A percentile compares a stretch with the other conserved stretches of the same genome.
These are phyloP conservation scores for Platismatia glauca DNA, from an alignment of 495 filamentous ascomycete species.

Conservation along the genomic window DNA sequence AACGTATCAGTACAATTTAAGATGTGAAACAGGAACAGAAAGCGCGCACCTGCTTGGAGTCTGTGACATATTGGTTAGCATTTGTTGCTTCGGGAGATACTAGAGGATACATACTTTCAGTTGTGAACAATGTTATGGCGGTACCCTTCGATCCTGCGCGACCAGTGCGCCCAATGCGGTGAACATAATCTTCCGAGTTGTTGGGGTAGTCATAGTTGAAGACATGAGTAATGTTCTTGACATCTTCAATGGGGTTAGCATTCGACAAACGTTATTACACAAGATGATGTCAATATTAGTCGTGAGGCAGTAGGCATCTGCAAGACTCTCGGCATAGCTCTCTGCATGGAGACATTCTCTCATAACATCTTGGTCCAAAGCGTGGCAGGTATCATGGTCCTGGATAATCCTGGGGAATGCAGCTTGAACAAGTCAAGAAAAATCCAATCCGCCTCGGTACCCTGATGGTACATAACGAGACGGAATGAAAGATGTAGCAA, in stretches of 20 bases:
- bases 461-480: conserved; percentile 59
- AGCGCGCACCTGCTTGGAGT: conserved; percentile 62
- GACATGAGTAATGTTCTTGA: conserved; percentile 99
- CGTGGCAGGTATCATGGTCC: conserved; percentile 62
- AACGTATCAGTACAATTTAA: neutral
- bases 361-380: conserved; percentile 40
- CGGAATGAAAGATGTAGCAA: conserved; percentile 63
- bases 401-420: conserved; percentile 57
- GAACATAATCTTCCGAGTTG: conserved; percentile 99
- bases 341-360: conserved; percentile 48
- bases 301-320: conserved; percentile 53
- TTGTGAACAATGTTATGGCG: conserved; percentile 92
- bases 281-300: conserved; percentile 27
- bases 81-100: conserved; percentile 8
- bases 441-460: conserved; percentile 69
- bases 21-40: neutral
- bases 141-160: conserved; percentile 83
- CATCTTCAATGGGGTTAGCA: conserved; percentile 95
- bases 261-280: conserved; percentile 32
- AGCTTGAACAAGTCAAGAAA: conserved; percentile 63
- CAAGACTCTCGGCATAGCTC: conserved; percentile 61
- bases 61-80: conserved; percentile 42
- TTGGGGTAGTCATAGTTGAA: conserved; percentile 99
- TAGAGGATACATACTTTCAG: conserved; percentile 71
- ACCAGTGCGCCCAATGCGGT: conserved; percentile 91